Evolutionary conservation across 345 rosid species (phyloP).

Genomic region (Brassica napus): Da-Ae NC_063449.1:4111501-4112000

Average conservation of each 20-base stretch:
- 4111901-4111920: slow-evolving; percentile 23
- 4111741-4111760: not conserved
- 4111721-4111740: not conserved
- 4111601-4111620: not conserved
- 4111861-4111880: slow-evolving; percentile 27
- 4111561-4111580: not conserved
- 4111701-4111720: slow-evolving; percentile 13
- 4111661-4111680: not conserved
- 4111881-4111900: slow-evolving; percentile 24
- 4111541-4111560: not conserved
- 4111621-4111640: not conserved
- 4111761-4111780: not conserved
- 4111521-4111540: slow-evolving; percentile 14
- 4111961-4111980: not conserved
- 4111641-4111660: not conserved
- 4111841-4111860: slow-evolving; percentile 35
- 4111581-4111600: slow-evolving; percentile 27
- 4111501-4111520: slow-evolving; percentile 30
- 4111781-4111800: not conserved
- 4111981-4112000: not conserved
- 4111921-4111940: slow-evolving; percentile 20
- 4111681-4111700: slow-evolving; percentile 16
- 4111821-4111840: slow-evolving; percentile 35
- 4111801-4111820: slow-evolving; percentile 6
- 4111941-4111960: slow-evolving; percentile 14